phyloP scores from a whole-genome alignment of 2,329 filamentous ascomycete species.

The Scleromitrula shiraiana region DNA sequence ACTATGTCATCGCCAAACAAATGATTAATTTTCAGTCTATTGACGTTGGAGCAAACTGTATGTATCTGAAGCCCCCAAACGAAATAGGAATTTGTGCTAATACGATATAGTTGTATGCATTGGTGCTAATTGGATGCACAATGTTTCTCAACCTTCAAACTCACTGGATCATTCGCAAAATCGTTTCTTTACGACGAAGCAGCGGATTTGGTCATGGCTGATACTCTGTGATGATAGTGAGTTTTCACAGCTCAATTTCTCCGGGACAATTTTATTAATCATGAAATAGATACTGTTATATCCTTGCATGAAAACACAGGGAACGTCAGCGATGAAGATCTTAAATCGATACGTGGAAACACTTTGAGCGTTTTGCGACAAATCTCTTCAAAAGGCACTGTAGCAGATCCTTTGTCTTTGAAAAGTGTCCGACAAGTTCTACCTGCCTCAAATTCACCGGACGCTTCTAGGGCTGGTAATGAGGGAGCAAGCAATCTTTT shows the following conservation, averaged over 20 bases:
- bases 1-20: conserved; percentile 50
- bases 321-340: conserved; percentile 26
- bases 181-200: conserved; percentile 33
- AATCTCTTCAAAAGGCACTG: conserved; percentile 43
- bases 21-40: conserved; percentile 72
- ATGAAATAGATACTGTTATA: conserved; percentile 52
- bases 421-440: conserved; percentile 25
- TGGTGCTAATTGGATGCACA: conserved; percentile 59
- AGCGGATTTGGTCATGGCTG: conserved; percentile 63
- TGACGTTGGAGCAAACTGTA: conserved; percentile 59
- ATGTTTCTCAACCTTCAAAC: conserved; percentile 28
- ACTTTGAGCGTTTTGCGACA: conserved; percentile 53
- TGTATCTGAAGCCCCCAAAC: conserved; percentile 17
- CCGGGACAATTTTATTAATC: neutral
- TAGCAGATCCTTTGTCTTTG: conserved; percentile 24
- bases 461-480: conserved; percentile 22
- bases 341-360: conserved; percentile 41
- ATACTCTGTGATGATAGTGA: conserved; percentile 56
- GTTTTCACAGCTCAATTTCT: conserved; percentile 12
- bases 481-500: conserved; percentile 54
- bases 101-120: conserved; percentile 53
- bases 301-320: conserved; percentile 56
- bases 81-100: neutral
- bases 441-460: conserved; percentile 26
- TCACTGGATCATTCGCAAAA: conserved; percentile 2